Conservation (phyloP, 108 stramenopile genomes). For the Ochromonas danica region DNA sequence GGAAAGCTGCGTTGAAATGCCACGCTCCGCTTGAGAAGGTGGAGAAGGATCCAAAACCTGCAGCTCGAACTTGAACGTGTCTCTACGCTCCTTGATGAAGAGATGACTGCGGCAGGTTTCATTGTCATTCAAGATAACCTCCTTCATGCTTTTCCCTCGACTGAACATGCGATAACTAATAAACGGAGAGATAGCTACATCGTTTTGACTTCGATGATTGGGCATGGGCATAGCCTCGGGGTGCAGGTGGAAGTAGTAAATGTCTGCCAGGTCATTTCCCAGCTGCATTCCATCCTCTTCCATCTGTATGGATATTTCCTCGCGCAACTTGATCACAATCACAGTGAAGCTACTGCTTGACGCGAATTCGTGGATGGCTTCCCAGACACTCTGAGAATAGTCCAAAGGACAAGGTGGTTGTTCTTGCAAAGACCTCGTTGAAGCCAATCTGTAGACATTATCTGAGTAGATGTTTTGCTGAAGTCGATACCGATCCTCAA, state of each 20-base stretch:
- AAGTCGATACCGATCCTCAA: conserved; percentile 19
- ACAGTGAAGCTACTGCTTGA: not conserved
- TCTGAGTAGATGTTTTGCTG: conserved; percentile 31
- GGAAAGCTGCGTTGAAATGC: not conserved
- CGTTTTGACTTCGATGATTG: not conserved
- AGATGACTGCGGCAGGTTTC: not conserved
- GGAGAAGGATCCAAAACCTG: not conserved
- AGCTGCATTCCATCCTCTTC: not conserved
- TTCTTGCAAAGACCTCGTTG: too few species aligned
- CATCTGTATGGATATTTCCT: not conserved
- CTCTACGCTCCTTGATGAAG: not conserved
- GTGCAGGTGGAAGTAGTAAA: conserved; percentile 31
- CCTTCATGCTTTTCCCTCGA: not conserved
- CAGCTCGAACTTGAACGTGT: not conserved
- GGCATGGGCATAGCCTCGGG: not conserved
- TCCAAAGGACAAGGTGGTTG: not conserved
- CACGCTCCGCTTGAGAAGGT: not conserved
- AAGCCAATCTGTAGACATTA: conserved; percentile 39
- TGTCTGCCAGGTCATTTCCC: not conserved
- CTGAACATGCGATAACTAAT: not conserved
- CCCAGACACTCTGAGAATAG: not conserved
- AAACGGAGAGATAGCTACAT: not conserved
- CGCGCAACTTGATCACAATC: not conserved
- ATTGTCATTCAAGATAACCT: not conserved
- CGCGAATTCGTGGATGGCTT: not conserved